Evolutionary conservation across 1,139 yeast species (phyloP).

Genomic region (Yamadazyma sp.): DNA sequence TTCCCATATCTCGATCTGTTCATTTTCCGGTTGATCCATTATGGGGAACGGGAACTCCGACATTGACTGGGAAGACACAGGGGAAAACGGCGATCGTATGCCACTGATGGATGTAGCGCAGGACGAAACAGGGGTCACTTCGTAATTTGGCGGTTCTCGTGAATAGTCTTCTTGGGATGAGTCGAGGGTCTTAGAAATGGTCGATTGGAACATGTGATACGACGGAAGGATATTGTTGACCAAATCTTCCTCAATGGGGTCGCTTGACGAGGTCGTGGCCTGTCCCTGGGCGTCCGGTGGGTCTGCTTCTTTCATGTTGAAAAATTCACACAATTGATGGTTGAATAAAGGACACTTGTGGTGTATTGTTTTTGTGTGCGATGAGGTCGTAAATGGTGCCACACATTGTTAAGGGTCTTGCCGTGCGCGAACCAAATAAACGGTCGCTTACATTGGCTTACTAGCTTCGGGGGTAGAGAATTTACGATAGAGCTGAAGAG

Average conservation of each 20-base stretch:
- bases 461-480: too few species aligned
- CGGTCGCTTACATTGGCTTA: too few species aligned
- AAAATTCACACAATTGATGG: too few species aligned
- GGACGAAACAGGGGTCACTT: conserved; percentile 34
- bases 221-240: conserved; percentile 46
- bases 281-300: not conserved
- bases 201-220: conserved; percentile 48
- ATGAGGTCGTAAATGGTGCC: not conserved
- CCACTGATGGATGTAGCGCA: conserved; percentile 18
- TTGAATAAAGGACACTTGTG: not conserved
- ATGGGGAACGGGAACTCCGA: conserved; percentile 19
- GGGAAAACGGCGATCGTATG: conserved; percentile 21
- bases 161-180: conserved; percentile 42
- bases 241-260: conserved; percentile 26
- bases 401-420: too few species aligned
- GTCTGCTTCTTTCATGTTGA: too few species aligned
- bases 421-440: too few species aligned
- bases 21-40: conserved; percentile 19
- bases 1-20: conserved; percentile 39
- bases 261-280: not conserved
- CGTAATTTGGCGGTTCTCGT: conserved; percentile 46
- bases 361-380: not conserved
- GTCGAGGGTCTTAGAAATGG: conserved; percentile 39
- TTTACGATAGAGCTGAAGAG: too few species aligned
- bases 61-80: conserved; percentile 6